Evolutionary conservation across 2,329 filamentous ascomycete genomes (phyloP).

Genomic region (Beauveria australis): DNA sequence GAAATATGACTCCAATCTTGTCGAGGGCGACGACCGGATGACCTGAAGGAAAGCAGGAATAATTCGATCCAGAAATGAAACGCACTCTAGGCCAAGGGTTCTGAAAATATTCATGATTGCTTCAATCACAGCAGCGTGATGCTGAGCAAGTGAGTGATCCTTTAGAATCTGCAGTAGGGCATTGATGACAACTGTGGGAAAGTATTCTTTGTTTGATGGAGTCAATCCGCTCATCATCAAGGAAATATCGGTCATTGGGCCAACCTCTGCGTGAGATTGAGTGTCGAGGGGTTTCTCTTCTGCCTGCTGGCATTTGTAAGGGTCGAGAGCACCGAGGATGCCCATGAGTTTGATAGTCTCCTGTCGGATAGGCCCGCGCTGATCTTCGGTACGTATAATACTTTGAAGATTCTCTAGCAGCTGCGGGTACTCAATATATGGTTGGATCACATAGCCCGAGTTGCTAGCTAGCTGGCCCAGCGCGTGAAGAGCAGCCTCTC

Average conservation of each 20-base stretch:
- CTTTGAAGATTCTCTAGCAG: constrained; percentile 86
- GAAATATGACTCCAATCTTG: constrained; percentile 88
- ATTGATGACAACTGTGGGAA: constrained; percentile 95
- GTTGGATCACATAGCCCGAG: constrained; percentile 94
- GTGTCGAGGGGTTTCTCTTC: constrained; percentile 81
- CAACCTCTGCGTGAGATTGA: constrained; percentile 56
- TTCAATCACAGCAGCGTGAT: constrained; percentile 90
- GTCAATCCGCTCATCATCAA: constrained; percentile 97
- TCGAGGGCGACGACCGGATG: constrained; percentile 70
- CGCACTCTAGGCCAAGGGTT: constrained; percentile 90
- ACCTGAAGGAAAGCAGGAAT: constrained; percentile 89
- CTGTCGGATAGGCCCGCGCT: constrained; percentile 74
- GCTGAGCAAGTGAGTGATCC: constrained; percentile 79
- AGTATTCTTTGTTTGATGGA: constrained; percentile 96
- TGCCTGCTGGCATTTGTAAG: constrained; percentile 92
- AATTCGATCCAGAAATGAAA: constrained; percentile 87
- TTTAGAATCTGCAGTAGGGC: constrained; percentile 87
- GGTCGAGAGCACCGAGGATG: constrained; percentile 88
- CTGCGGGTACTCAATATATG: constrained; percentile 91
- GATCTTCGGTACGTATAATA: constrained; percentile 84
- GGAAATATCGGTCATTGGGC: constrained; percentile 80
- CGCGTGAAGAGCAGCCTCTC: constrained; percentile 83
- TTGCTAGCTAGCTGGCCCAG: constrained; percentile 91
- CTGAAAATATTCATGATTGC: constrained; percentile 99
- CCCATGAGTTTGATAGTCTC: constrained; percentile 97